Evolutionary conservation across 1,284 basidiomycete genomes (phyloP), one percentile per base, ranked within the genome.

Genomic region (Tremellales sp.): DNA sequence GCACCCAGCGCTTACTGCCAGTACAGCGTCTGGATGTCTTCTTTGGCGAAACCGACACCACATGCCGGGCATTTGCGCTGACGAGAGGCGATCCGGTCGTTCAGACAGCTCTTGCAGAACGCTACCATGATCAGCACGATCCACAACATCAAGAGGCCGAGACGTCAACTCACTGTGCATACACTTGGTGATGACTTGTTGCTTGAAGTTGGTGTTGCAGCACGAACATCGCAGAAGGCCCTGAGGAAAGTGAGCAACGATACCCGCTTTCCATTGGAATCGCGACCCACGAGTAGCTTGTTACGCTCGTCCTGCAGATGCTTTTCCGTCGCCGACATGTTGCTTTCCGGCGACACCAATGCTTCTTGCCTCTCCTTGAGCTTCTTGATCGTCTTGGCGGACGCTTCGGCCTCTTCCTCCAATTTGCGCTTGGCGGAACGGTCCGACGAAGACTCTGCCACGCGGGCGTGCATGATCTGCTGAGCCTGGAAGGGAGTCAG

Each of bases 1-100:
- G n/a, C n/a, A n/a, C n/a, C n/a, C n/a, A n/a, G n/a, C n/a, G n/a
- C 4, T 43, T 68, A 89, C 75, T 92, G 88, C 73, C 89, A 88
- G 72, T 83, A 97, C 46, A 97, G 75, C 43, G 81, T 80, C 68
- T 90, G 84, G 21, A 92, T 88, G 59, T 98, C 93, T 54, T 85
- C 86, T 62, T 85, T 83, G 5, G 87, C 85, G 75, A 98, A 98
- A 1, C 82, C 77, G 33, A 88, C 67, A 56, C 86, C 86, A 70
- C 94, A 97, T 19, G 87, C 85, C 15, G 94, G 94, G 73, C 94
- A 98, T 75, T 97, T 97, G 42, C 94, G 85, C 72, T 97, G 93
- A 54, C 94, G 83, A 24, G 88, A 93, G 43, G 86, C 78, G 61
- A 98, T 82, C 31, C 96, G 84, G 23, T 84, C 79, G 59, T 97